Percentiles rank a stretch among this genome's conserved stretches.
Conservation (phyloP, 2,329 filamentous ascomycete genomes). For the Botryotinia calthae region DNA sequence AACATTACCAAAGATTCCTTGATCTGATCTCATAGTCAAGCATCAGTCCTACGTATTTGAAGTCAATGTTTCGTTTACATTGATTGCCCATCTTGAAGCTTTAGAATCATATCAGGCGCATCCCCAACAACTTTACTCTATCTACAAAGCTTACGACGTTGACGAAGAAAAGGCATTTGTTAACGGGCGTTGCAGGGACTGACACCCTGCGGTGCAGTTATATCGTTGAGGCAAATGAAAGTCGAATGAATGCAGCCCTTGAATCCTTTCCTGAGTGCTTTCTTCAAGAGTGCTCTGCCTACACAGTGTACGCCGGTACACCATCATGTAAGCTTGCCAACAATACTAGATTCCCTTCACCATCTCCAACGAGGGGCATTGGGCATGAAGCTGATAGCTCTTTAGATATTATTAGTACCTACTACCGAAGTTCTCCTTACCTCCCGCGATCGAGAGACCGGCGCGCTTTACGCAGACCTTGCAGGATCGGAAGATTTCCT, state of each 20-base stretch:
- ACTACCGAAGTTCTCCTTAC: constrained; percentile 88
- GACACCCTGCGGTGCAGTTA: constrained; percentile 31
- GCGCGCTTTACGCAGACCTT: constrained; percentile 72
- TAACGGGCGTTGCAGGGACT: constrained; percentile 27
- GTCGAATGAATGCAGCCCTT: constrained; percentile 86
- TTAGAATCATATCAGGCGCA: constrained; percentile 1
- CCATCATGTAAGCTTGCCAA: constrained; percentile 63
- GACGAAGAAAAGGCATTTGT: constrained; percentile 6
- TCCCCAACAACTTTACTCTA: neutral
- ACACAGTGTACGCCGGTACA: constrained; percentile 88
- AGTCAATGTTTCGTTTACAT: constrained; percentile 11
- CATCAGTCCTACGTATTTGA: neutral
- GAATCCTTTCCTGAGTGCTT: constrained; percentile 97
- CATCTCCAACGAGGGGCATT: constrained; percentile 19
- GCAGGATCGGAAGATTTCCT: constrained; percentile 91
- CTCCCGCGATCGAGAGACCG: constrained; percentile 82
- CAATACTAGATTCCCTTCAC: constrained; percentile 13
- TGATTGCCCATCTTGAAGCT: constrained; percentile 4
- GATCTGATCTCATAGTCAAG: constrained; percentile 5
- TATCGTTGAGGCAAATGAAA: constrained; percentile 35
- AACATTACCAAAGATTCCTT: constrained; percentile 2
- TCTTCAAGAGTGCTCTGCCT: constrained; percentile 93
- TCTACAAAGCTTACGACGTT: constrained; percentile 6
- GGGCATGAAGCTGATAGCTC: constrained; percentile 23
- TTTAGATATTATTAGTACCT: constrained; percentile 80